Evolutionary conservation across 495 filamentous ascomycete genomes (phyloP).

Genomic region (Pyrenula massariospora): DNA sequence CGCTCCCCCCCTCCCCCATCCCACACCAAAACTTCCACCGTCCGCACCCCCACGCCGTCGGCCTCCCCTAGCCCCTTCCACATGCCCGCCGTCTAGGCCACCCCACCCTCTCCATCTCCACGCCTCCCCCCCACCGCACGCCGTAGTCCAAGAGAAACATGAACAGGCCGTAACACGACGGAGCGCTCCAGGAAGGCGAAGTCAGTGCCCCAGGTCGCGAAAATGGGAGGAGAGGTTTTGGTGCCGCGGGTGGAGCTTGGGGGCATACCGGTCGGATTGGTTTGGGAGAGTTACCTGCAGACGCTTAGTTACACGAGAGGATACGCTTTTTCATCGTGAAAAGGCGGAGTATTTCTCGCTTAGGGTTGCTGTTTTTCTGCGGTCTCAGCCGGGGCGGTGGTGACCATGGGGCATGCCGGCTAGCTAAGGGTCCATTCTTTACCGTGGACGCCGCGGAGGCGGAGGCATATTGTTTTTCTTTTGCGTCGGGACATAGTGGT

Average conservation of each 20-base stretch:
- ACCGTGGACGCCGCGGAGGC: constrained; percentile 11
- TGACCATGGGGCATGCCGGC: constrained; percentile 9
- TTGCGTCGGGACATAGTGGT: background rate
- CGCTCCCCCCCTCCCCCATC: too few species aligned
- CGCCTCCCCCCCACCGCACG: too few species aligned
- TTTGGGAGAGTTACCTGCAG: too few species aligned
- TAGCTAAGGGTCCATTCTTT: constrained; percentile 12
- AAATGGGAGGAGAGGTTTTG: background rate
- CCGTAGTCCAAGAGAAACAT: too few species aligned
- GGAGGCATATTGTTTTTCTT: constrained; percentile 5
- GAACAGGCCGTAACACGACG: constrained; percentile 47
- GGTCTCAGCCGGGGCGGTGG: constrained; percentile 7
- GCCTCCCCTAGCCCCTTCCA: background rate
- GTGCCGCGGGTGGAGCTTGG: background rate
- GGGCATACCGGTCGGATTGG: too few species aligned
- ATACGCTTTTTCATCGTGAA: background rate
- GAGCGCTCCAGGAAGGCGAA: background rate
- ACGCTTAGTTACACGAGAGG: too few species aligned
- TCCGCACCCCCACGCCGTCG: background rate
- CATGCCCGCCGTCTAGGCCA: too few species aligned
- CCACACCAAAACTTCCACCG: background rate
- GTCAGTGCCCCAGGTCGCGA: background rate
- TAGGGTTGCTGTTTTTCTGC: constrained; percentile 6
- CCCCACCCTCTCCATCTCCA: too few species aligned
- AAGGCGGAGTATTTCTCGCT: background rate